These are phyloP conservation scores for Cladophialophora psammophila DNA, from an alignment of 2,329 filamentous ascomycete species.

Conservation along the genomic window DNA sequence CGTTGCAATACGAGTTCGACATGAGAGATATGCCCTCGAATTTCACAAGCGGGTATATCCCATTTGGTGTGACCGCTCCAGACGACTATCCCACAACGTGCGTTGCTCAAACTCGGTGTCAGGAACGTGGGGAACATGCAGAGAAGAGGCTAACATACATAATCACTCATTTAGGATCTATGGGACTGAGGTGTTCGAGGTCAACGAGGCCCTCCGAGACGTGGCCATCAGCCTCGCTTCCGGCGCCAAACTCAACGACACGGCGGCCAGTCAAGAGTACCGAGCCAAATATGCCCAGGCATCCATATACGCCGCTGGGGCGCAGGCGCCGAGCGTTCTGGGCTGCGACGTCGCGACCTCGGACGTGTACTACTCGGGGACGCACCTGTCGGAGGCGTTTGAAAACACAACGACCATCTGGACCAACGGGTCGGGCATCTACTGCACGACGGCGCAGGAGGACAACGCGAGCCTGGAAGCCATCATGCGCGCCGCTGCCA, in stretches of 20 bases:
- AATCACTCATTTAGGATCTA: constrained; percentile 57
- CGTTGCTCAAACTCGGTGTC: not conserved
- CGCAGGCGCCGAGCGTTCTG: constrained; percentile 62
- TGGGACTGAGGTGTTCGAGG: constrained; percentile 74
- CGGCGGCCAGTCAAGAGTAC: constrained; percentile 58
- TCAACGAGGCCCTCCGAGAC: constrained; percentile 66
- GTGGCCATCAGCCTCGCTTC: constrained; percentile 60
- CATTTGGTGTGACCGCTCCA: constrained; percentile 65
- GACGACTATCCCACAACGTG: constrained; percentile 60
- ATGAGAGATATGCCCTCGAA: constrained; percentile 70
- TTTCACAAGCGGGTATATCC: constrained; percentile 73
- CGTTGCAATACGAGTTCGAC: constrained; percentile 78
- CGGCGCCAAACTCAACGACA: constrained; percentile 62
- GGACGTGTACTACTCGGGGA: constrained; percentile 75
- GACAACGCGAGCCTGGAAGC: constrained; percentile 74
- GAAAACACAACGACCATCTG: constrained; percentile 68
- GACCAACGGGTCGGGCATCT: constrained; percentile 72
- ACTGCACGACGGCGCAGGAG: constrained; percentile 76
- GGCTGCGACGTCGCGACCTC: constrained; percentile 73
- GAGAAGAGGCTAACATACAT: constrained; percentile 27
- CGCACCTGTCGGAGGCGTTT: constrained; percentile 67
- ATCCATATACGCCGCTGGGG: constrained; percentile 51
- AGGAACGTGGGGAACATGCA: no score
- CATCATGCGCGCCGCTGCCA: constrained; percentile 65
- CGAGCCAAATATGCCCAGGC: constrained; percentile 59